Conservation (phyloP, 2,329 filamentous ascomycete species). For the Apiospora sp. region DNA sequence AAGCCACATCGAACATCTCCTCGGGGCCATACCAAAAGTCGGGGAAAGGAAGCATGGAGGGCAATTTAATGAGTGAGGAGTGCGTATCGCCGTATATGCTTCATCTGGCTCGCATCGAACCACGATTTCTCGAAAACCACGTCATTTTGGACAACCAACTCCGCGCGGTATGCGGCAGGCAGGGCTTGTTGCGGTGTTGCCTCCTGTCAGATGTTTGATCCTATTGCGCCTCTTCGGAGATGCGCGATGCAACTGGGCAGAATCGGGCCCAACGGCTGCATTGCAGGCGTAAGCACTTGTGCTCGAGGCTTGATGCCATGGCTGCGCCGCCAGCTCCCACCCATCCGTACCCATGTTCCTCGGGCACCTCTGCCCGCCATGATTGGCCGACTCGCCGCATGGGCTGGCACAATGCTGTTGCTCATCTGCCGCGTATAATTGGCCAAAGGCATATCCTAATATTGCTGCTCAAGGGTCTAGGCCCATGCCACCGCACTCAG, state of each 20-base stretch:
- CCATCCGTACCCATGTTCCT: too few species aligned
- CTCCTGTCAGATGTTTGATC: slow-evolving; percentile 12
- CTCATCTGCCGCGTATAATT: background rate
- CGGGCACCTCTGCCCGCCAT: background rate
- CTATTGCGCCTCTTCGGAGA: slow-evolving; percentile 11
- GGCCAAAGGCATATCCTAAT: background rate
- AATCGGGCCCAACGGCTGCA: background rate
- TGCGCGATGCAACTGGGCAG: slow-evolving; percentile 19
- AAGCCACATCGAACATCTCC: background rate
- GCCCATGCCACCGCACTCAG: slow-evolving; percentile 7
- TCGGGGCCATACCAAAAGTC: background rate
- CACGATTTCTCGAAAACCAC: background rate
- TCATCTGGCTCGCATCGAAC: background rate
- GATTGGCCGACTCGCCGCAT: background rate
- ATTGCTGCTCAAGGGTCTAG: slow-evolving; percentile 15
- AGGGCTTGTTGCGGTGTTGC: background rate
- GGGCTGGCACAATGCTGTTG: background rate
- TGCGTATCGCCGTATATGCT: background rate
- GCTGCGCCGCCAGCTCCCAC: background rate
- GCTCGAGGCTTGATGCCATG: background rate
- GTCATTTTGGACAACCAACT: background rate
- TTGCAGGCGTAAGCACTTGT: slow-evolving; percentile 7
- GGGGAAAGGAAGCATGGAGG: background rate
- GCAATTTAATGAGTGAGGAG: background rate
- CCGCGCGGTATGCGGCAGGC: background rate